Percentiles rank a stretch among this genome's conserved stretches.
Conservation (phyloP, 495 filamentous ascomycete genomes). For the Cercophora samala region DNA sequence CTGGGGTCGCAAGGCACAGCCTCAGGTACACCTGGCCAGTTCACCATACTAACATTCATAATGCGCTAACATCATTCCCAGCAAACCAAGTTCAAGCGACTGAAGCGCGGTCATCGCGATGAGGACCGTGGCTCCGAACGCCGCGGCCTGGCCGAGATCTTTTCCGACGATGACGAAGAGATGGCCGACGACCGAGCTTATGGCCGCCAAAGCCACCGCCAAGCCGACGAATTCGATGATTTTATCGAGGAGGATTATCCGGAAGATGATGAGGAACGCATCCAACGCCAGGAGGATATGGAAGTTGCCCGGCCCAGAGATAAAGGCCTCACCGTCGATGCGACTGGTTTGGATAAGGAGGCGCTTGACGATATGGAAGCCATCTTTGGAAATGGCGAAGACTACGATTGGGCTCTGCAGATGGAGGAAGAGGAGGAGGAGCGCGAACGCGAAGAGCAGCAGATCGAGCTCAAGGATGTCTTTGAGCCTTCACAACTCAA, state of each 20-base stretch:
- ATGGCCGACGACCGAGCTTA: constrained; percentile 55
- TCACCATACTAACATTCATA: neutral
- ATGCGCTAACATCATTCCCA: constrained; percentile 27
- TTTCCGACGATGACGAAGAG: constrained; percentile 92
- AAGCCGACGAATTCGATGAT: constrained; percentile 85
- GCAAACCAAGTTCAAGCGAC: constrained; percentile 87
- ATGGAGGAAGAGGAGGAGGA: constrained; percentile 78
- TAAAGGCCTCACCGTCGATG: constrained; percentile 61
- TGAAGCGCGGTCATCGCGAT: constrained; percentile 88
- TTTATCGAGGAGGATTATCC: constrained; percentile 97
- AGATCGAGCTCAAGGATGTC: constrained; percentile 91
- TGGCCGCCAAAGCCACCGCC: constrained; percentile 48
- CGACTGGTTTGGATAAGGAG: constrained; percentile 79
- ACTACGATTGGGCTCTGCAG: constrained; percentile 90
- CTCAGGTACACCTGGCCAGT: constrained; percentile 53
- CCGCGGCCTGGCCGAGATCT: constrained; percentile 81
- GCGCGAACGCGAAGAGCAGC: constrained; percentile 60
- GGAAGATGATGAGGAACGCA: constrained; percentile 76
- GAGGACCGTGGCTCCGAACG: constrained; percentile 55
- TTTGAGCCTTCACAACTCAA: constrained; percentile 93
- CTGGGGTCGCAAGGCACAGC: constrained; percentile 58
- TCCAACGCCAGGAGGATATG: constrained; percentile 75
- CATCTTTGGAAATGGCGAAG: constrained; percentile 90
- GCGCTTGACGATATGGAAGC: constrained; percentile 90
- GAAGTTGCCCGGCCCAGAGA: constrained; percentile 75